Conservation (phyloP, 495 filamentous ascomycete genomes). For the Cercophora samala region DNA sequence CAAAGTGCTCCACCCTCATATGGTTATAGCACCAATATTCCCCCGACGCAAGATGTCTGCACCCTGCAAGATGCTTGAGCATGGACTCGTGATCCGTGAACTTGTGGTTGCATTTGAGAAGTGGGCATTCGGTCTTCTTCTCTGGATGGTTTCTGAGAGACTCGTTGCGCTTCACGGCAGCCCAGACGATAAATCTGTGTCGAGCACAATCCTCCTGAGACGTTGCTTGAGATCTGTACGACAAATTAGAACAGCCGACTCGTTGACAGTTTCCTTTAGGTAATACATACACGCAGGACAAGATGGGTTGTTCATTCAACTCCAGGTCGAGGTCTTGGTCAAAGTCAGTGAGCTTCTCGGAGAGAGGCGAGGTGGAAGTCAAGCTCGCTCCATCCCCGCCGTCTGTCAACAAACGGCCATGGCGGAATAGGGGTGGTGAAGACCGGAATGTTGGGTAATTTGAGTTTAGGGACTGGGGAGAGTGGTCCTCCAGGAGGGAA, state of each 20-base stretch:
- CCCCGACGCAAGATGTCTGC: constrained; percentile 40
- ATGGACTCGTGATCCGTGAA: constrained; percentile 46
- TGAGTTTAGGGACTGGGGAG: constrained; percentile 14
- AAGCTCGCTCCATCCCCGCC: background rate
- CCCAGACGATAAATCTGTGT: constrained; percentile 50
- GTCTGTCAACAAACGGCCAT: constrained; percentile 3
- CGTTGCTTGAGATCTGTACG: constrained; percentile 40
- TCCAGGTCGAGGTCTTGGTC: constrained; percentile 10
- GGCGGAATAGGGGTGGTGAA: constrained; percentile 18
- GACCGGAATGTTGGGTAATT: constrained; percentile 9
- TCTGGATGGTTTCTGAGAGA: constrained; percentile 39
- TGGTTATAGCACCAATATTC: constrained; percentile 50
- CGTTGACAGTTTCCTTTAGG: background rate
- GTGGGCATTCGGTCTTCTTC: constrained; percentile 44
- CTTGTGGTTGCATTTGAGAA: constrained; percentile 39
- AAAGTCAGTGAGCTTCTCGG: background rate
- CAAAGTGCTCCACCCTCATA: constrained; percentile 46
- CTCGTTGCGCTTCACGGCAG: constrained; percentile 48
- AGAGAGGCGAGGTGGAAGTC: constrained; percentile 14
- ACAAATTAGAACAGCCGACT: background rate
- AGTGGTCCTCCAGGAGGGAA: constrained; percentile 35
- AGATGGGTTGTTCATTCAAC: constrained; percentile 9
- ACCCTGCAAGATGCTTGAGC: constrained; percentile 44
- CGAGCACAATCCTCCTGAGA: constrained; percentile 44
- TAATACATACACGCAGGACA: constrained; percentile 37